Conservation (phyloP, 345 rosid species). For the Isatis tinctoria region DNA sequence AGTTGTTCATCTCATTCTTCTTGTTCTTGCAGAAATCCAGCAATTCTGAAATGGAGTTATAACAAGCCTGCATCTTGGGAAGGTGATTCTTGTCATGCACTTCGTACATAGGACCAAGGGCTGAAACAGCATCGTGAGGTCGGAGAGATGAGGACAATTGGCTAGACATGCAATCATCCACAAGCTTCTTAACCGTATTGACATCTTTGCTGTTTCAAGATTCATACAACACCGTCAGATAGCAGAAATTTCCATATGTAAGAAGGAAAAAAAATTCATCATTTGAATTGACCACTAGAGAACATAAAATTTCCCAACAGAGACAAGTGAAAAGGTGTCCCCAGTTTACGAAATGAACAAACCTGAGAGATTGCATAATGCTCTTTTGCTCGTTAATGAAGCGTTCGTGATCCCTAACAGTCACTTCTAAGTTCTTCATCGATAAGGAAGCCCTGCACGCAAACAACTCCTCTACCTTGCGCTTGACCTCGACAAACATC, state of each 20-base stretch:
- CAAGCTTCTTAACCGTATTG: conserved; percentile 86
- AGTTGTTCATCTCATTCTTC: conserved; percentile 88
- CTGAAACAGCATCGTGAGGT: conserved; percentile 98
- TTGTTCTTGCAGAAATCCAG: conserved; percentile 67
- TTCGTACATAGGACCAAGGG: conserved; percentile 98
- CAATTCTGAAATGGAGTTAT: conserved; percentile 51
- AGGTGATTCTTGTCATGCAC: conserved; percentile 91
- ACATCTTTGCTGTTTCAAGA: conserved; percentile 87
- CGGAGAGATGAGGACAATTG: conserved; percentile 87
- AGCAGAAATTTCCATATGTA: background rate
- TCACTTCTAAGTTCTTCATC: conserved; percentile 52
- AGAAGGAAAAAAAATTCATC: background rate
- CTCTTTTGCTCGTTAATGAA: conserved; percentile 74
- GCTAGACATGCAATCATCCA: conserved; percentile 82
- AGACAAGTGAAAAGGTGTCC: background rate
- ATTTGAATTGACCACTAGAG: background rate
- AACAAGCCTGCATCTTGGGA: conserved; percentile 76
- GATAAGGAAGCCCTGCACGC: conserved; percentile 47
- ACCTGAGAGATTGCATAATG: conserved; percentile 97
- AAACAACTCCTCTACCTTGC: conserved; percentile 71
- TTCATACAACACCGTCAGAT: conserved; percentile 22
- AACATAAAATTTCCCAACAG: background rate
- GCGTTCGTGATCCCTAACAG: conserved; percentile 61
- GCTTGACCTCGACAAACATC: conserved; percentile 68
- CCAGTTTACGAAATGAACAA: conserved; percentile 23